Evolutionary conservation across 108 stramenopile species (phyloP), one percentile per base, ranked within the genome.

Genomic region (Cyclotella sp.): DNA sequence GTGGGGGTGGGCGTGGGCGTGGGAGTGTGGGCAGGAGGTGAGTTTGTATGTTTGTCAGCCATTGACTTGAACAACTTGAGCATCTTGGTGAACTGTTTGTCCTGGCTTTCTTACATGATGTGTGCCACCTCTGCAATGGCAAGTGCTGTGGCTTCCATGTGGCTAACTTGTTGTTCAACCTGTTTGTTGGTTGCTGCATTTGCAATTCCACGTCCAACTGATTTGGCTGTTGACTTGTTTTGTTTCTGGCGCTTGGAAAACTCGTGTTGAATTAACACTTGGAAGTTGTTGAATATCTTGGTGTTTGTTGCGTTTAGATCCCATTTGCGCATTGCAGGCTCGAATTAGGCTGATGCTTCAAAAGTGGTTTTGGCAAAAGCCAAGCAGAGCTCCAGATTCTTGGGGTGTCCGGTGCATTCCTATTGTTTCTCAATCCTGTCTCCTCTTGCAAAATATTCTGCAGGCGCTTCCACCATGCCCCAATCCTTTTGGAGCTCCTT

Each of bases 1-100:
- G n/a, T n/a, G n/a, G n/a, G n/a, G n/a, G n/a, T n/a, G n/a, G n/a
- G n/a, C n/a, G n/a, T n/a, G n/a, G n/a, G n/a, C n/a, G n/a, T n/a
- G n/a, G n/a, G n/a, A n/a, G n/a, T n/a, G n/a, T n/a, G n/a, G n/a
- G n/a, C n/a, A 27, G 4, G 51, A 49, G 49, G 67, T 68, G 24
- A 19, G 67, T 47, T 66, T n/a, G n/a, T n/a, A n/a, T n/a, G n/a
- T n/a, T n/a, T n/a, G n/a, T n/a, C n/a, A n/a, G n/a, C n/a, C n/a
- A n/a, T n/a, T n/a, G n/a, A n/a, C 52, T 68, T 68, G 49, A 68
- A 68, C 24, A 68, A 9, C 9, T 68, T 49, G 19, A 68, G 51
- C 67, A 68, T 60, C 39, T 61, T 43, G 16, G 60, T 43, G 49
- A 68, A 68, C 29, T 68, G 68, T 14, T 68, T 16, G 28, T 16